A percentile compares a stretch with the other conserved stretches of the same genome.
Conservation (phyloP, 345 rosid species). For the Salix brachista region DNA sequence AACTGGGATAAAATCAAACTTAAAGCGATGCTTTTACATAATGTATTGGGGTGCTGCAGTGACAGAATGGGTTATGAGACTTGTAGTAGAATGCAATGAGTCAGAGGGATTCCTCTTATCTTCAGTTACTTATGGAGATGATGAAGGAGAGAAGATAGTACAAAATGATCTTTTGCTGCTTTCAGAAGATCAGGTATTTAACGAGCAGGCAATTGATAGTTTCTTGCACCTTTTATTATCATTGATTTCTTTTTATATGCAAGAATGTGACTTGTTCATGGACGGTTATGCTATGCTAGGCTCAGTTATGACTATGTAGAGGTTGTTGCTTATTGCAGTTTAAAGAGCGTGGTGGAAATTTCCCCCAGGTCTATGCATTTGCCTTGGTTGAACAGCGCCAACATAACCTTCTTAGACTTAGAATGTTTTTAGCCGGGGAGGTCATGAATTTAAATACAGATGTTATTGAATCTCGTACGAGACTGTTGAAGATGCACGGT, state of each 20-base stretch:
- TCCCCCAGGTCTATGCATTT: slow-evolving; percentile 76
- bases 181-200: slow-evolving; percentile 66
- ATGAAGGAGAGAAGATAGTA: slow-evolving; percentile 47
- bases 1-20: no score
- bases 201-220: not conserved
- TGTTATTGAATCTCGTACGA: slow-evolving; percentile 36
- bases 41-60: slow-evolving; percentile 31
- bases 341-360: slow-evolving; percentile 36
- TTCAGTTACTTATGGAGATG: slow-evolving; percentile 51
- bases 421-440: slow-evolving; percentile 83
- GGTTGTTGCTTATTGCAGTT: slow-evolving; percentile 43
- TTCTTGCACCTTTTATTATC: not conserved
- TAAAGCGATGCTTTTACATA: not conserved
- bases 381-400: slow-evolving; percentile 83
- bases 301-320: not conserved
- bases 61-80: slow-evolving; percentile 53
- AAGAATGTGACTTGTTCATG: no score
- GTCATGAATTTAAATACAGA: slow-evolving; percentile 39
- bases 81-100: slow-evolving; percentile 71
- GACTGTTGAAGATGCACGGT: slow-evolving; percentile 55
- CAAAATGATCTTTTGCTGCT: slow-evolving; percentile 84
- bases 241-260: not conserved
- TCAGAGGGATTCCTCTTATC: slow-evolving; percentile 65
- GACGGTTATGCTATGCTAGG: not conserved
- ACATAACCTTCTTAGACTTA: slow-evolving; percentile 56